Evolutionary conservation across 1,284 basidiomycete species (phyloP).

Genomic region (Tilletia indica): DNA sequence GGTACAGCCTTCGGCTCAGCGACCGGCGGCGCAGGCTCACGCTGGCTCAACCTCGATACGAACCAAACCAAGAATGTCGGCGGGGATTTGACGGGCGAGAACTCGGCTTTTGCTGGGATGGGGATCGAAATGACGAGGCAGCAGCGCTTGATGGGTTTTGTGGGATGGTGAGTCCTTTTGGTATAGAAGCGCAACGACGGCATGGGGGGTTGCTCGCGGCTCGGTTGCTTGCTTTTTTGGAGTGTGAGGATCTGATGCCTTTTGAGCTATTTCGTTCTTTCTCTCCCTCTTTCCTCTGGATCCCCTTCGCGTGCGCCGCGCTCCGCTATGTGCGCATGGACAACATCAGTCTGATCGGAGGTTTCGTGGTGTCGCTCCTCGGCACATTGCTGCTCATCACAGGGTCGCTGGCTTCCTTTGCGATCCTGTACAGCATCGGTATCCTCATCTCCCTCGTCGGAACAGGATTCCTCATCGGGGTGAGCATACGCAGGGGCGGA

Average conservation of each 20-base stretch:
- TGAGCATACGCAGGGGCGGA: not conserved
- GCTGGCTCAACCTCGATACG: conserved; percentile 49
- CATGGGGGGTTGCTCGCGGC: not conserved
- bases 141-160: conserved; percentile 47
- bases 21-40: not conserved
- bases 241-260: too few relatives aligned
- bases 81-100: conserved; percentile 44
- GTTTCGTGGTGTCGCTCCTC: conserved; percentile 67
- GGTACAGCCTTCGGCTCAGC: not conserved
- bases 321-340: not conserved
- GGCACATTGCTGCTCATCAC: conserved; percentile 76
- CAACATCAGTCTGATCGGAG: conserved; percentile 63
- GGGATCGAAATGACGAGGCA: conserved; percentile 48
- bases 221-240: too few relatives aligned
- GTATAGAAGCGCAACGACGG: not conserved
- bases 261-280: not conserved
- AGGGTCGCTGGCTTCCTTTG: conserved; percentile 71
- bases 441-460: conserved; percentile 78
- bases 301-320: not conserved
- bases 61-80: conserved; percentile 40
- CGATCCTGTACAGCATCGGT: conserved; percentile 79
- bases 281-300: not conserved
- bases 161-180: conserved; percentile 32
- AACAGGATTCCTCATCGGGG: conserved; percentile 41
- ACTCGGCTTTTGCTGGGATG: conserved; percentile 41